Base-by-base conservation (phyloP, 441 rosid genomes). In the Syzygium malaccense region DNA sequence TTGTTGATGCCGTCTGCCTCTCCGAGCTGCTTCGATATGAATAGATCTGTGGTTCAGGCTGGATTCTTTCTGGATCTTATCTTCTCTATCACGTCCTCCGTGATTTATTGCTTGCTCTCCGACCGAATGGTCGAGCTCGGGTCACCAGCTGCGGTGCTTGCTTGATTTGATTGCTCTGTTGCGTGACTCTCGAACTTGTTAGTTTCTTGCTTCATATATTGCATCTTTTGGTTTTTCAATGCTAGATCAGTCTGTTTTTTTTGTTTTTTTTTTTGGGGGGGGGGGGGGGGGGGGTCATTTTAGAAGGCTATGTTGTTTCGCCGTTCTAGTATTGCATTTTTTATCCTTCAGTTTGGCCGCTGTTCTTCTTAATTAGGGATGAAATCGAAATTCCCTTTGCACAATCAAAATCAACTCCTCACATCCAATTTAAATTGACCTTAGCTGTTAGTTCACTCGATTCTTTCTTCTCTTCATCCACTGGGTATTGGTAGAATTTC, bases 101-200 rank as follows among this genome's bases (percentile, higher is more conserved):
- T 37, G 83, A 71, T 71, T 41, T 37, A 13, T 71, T 37, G n/a
- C 83, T 45, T 12, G 80, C 51, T 71, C 0, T 71, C 51, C 41
- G 3, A 17, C 83, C n/a, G 51, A 41, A 37, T 37, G 17, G 23
- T 23, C 17, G 83, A 6, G 23, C 83, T 12, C 51, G 83, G 12
- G 83, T 71, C 83, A 12, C 51, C n/a, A 3, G 17, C 28, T 37
- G 0, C 51, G 0, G 0, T 71, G n/a, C 83, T 20, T 23, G 51
- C 83, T 71, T 37, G 17, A 71, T 71, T 71, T 71, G n/a, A 37
- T 37, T 71, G n/a, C 83, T 37, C 4, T 37, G 6, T 6, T 3
- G 17, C 83, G 9, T 23, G 83, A 37, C 51, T 3, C 17, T 71
- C 83, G 5, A 20, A 20, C n/a, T 71, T 20, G 26, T 23, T 45